phyloP scores from a whole-genome alignment of 2,329 filamentous ascomycete species.

The Verticillium albo-atrum region DNA sequence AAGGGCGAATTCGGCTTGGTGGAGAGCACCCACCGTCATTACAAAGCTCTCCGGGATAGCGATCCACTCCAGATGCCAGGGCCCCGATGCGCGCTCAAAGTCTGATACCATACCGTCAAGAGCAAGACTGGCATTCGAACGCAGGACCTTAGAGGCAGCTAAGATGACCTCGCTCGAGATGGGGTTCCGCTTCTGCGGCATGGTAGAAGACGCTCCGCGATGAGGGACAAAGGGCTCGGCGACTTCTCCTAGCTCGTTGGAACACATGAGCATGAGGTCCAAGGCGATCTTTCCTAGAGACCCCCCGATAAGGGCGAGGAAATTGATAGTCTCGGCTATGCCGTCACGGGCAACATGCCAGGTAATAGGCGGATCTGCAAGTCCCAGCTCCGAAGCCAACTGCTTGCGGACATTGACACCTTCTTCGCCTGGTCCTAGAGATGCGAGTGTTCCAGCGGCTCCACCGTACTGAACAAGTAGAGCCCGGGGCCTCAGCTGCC shows the following conservation, averaged over 20 bases:
- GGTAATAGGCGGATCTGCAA: conserved; percentile 47
- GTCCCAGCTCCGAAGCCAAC: conserved; percentile 41
- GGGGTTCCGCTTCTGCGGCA: conserved; percentile 56
- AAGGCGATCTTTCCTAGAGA: conserved; percentile 50
- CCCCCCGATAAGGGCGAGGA: conserved; percentile 48
- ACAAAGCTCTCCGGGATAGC: conserved; percentile 51
- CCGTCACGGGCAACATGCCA: conserved; percentile 54
- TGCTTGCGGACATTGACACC: conserved; percentile 44
- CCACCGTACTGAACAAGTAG: conserved; percentile 53
- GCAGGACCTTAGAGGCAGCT: conserved; percentile 47
- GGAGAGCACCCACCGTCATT: conserved; percentile 44
- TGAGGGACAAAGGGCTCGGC: conserved; percentile 52
- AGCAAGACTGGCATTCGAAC: conserved; percentile 45
- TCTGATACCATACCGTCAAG: conserved; percentile 54
- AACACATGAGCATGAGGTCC: conserved; percentile 54
- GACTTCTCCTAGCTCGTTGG: conserved; percentile 45
- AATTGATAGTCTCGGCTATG: conserved; percentile 48
- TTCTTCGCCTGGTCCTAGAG: conserved; percentile 40
- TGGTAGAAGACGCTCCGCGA: conserved; percentile 49
- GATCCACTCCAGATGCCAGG: conserved; percentile 57
- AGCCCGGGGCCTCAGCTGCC: conserved; percentile 37
- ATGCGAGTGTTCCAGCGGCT: conserved; percentile 50
- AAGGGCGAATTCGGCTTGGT: conserved; percentile 50
- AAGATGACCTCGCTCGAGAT: conserved; percentile 54
- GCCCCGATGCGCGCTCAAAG: conserved; percentile 52